These are phyloP conservation scores for Crithidia brevicula DNA, from an alignment of 208 protist genomes.

Conservation along the genomic window DNA sequence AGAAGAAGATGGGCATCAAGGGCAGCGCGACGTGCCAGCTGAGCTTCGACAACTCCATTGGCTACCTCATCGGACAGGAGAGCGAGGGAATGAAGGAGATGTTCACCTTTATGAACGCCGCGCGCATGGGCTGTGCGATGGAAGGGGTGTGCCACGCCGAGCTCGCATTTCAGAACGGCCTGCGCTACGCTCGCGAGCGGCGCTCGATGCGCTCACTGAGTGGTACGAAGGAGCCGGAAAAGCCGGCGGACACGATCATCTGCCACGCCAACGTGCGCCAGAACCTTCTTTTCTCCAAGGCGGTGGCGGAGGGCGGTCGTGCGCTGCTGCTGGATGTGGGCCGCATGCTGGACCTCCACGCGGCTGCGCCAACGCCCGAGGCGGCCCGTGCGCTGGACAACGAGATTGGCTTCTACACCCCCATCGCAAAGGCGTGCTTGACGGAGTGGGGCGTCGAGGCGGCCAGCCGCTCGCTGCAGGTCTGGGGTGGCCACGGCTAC, in stretches of 20 bases:
- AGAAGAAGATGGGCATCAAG: conserved; percentile 93
- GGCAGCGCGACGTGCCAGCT: conserved; percentile 80
- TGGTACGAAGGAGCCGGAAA: conserved; percentile 60
- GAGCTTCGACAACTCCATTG: conserved; percentile 81
- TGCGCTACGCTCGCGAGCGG: conserved; percentile 75
- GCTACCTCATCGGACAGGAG: conserved; percentile 85
- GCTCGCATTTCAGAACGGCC: conserved; percentile 86
- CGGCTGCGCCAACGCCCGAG: conserved; percentile 24
- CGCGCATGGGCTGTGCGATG: conserved; percentile 77
- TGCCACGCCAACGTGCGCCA: conserved; percentile 81
- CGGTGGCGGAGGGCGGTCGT: conserved; percentile 82
- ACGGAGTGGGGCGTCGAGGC: conserved; percentile 84
- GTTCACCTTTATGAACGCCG: conserved; percentile 92
- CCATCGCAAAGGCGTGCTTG: conserved; percentile 85
- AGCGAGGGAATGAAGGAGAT: conserved; percentile 88
- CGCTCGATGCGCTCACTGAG: conserved; percentile 69
- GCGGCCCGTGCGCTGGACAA: conserved; percentile 47
- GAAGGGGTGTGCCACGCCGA: conserved; percentile 82
- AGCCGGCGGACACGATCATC: conserved; percentile 67
- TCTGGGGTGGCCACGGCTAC: conserved; percentile 83
- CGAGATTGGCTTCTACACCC: conserved; percentile 87
- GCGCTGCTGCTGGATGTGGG: conserved; percentile 75
- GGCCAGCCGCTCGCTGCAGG: conserved; percentile 60
- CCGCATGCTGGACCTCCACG: conserved; percentile 69
- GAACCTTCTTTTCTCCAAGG: conserved; percentile 85